Evolutionary conservation across 2,329 filamentous ascomycete species (phyloP).

Genomic region (Raffaelea deltoideospora): DNA sequence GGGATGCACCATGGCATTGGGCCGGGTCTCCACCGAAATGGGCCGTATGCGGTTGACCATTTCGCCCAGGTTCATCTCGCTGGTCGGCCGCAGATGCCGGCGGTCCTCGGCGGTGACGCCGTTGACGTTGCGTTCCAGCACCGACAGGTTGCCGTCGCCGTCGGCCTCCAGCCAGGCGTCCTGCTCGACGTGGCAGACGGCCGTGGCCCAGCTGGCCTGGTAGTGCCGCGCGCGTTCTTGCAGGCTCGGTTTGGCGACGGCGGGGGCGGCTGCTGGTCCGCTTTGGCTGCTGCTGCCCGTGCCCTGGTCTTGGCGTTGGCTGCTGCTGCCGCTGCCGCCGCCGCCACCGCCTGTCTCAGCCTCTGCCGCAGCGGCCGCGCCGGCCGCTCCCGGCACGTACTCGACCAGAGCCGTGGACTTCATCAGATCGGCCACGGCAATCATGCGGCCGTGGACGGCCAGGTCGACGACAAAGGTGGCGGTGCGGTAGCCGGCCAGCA

Average conservation of each 20-base stretch:
- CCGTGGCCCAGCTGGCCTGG: constrained; percentile 68
- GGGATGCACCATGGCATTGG: constrained; percentile 57
- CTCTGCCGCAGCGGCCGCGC: neutral
- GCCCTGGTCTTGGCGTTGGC: too few relatives aligned
- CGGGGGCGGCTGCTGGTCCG: too few relatives aligned
- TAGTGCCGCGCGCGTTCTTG: constrained; percentile 67
- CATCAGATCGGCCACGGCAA: constrained; percentile 85
- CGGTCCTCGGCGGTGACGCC: constrained; percentile 64
- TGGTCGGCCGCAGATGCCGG: constrained; percentile 53
- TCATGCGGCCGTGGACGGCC: constrained; percentile 55
- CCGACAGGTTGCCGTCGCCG: constrained; percentile 71
- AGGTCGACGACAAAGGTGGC: constrained; percentile 75
- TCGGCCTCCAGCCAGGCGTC: constrained; percentile 74
- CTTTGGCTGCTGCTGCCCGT: too few relatives aligned
- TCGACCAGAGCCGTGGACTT: constrained; percentile 75
- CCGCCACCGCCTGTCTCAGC: neutral
- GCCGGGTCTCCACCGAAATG: constrained; percentile 50
- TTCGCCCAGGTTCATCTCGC: constrained; percentile 77
- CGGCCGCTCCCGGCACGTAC: constrained; percentile 35
- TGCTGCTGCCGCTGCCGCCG: constrained; percentile 23
- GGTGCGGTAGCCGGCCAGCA: constrained; percentile 62
- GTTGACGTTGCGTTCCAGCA: constrained; percentile 57
- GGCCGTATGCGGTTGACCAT: constrained; percentile 80
- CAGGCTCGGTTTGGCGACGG: too few relatives aligned
- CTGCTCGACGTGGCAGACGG: constrained; percentile 55